These are phyloP conservation scores for Neurospora discreta DNA, from an alignment of 495 filamentous ascomycete species.

Conservation along the genomic window DNA sequence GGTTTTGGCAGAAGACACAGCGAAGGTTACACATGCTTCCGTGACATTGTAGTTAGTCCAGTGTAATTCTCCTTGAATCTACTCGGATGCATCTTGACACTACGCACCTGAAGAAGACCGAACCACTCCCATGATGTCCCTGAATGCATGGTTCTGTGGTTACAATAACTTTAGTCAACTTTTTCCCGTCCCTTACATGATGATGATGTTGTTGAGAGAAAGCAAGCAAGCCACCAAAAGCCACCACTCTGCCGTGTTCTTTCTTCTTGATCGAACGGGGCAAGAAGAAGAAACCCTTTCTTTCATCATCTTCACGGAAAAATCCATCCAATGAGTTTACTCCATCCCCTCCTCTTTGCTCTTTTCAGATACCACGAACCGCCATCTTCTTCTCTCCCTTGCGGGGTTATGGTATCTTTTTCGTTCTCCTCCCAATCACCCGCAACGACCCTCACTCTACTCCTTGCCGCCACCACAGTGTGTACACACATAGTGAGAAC, in stretches of 20 bases:
- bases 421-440: not conserved
- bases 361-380: not conserved
- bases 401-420: too few relatives aligned
- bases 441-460: not conserved
- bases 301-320: not conserved
- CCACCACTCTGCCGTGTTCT: not conserved
- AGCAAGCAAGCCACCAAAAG: not conserved
- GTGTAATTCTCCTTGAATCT: too few relatives aligned
- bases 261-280: not conserved
- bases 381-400: not conserved
- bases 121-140: constrained; percentile 60
- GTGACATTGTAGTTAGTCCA: too few relatives aligned
- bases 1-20: constrained; percentile 76
- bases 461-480: not conserved
- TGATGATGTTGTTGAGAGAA: not conserved
- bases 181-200: not conserved
- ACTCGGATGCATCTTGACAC: too few relatives aligned
- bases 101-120: constrained; percentile 52
- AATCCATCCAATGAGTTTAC: not conserved
- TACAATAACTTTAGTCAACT: not conserved
- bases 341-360: not conserved
- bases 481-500: not conserved
- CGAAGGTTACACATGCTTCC: constrained; percentile 54
- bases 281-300: not conserved
- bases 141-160: constrained; percentile 60